Conservation (phyloP, 495 filamentous ascomycete genomes). For the Trichocladium uniseriatum region DNA sequence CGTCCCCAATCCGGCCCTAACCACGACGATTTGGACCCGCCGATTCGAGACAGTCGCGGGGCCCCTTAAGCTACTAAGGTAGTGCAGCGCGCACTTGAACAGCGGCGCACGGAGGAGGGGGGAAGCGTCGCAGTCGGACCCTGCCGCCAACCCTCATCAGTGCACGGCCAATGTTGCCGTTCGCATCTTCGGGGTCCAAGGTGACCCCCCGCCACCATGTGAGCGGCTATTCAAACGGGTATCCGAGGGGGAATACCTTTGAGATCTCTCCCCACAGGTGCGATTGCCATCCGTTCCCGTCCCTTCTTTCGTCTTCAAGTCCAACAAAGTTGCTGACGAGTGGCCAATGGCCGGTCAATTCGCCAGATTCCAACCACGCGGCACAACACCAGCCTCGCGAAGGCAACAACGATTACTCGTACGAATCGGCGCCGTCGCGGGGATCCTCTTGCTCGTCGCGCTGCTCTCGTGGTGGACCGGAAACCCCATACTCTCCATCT, state of each 20-base stretch:
- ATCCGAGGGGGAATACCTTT: conserved; percentile 62
- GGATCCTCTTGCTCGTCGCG: conserved; percentile 47
- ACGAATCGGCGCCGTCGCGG: conserved; percentile 46
- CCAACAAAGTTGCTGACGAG: no score
- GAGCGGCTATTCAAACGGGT: conserved; percentile 68
- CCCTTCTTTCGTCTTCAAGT: neutral
- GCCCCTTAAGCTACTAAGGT: no score
- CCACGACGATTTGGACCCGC: neutral
- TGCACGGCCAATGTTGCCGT: conserved; percentile 33
- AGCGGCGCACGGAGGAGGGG: neutral
- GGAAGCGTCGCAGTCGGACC: conserved; percentile 7
- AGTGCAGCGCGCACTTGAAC: neutral
- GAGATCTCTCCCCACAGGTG: conserved; percentile 89
- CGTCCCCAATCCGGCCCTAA: neutral
- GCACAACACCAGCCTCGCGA: conserved; percentile 58
- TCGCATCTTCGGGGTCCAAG: conserved; percentile 40
- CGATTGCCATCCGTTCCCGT: conserved; percentile 1
- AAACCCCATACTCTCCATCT: conserved; percentile 53
- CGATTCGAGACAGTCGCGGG: neutral
- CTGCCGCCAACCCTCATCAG: conserved; percentile 6
- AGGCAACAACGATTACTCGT: conserved; percentile 65
- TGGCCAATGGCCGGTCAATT: neutral
- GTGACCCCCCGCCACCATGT: conserved; percentile 50
- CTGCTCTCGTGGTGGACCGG: conserved; percentile 55
- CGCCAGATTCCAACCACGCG: conserved; percentile 82